phyloP scores from a whole-genome alignment of 305 asterid genomes.

The Solanum hybrid region DNA sequence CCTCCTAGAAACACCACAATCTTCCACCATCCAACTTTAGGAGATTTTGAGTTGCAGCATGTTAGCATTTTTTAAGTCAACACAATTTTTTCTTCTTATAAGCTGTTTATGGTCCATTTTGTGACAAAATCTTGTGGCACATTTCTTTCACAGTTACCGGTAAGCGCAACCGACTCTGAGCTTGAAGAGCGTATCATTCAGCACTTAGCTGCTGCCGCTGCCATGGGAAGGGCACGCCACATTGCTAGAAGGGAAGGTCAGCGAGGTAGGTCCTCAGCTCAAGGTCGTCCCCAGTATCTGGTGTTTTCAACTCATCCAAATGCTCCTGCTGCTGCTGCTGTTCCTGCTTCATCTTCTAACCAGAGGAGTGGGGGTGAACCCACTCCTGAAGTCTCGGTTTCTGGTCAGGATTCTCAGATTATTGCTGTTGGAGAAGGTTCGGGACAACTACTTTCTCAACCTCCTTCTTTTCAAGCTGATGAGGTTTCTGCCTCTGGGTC shows the following conservation, averaged over 20 bases:
- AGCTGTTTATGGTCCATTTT: not conserved
- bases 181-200: conserved; percentile 91
- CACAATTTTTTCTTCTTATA: not conserved
- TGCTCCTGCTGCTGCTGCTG: conserved; percentile 24
- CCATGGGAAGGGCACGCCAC: conserved; percentile 94
- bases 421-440: conserved; percentile 54
- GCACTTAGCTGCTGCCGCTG: conserved; percentile 96
- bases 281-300: conserved; percentile 75
- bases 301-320: conserved; percentile 75
- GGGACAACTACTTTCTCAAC: conserved; percentile 27
- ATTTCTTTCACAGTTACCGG: conserved; percentile 60
- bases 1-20: conserved; percentile 77
- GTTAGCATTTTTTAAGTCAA: conserved; percentile 30
- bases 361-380: conserved; percentile 32
- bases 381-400: conserved; percentile 30
- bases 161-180: conserved; percentile 72
- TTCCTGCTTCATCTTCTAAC: conserved; percentile 27
- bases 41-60: conserved; percentile 89
- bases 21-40: conserved; percentile 91
- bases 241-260: conserved; percentile 77
- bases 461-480: conserved; percentile 40
- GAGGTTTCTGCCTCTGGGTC: conserved; percentile 34
- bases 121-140: not conserved
- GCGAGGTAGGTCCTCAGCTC: conserved; percentile 58
- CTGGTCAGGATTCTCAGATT: conserved; percentile 40